Evolutionary conservation across 768 basidiomycete species (phyloP), one percentile per base, ranked within the genome.

Genomic region (Trametes coccinea): DNA sequence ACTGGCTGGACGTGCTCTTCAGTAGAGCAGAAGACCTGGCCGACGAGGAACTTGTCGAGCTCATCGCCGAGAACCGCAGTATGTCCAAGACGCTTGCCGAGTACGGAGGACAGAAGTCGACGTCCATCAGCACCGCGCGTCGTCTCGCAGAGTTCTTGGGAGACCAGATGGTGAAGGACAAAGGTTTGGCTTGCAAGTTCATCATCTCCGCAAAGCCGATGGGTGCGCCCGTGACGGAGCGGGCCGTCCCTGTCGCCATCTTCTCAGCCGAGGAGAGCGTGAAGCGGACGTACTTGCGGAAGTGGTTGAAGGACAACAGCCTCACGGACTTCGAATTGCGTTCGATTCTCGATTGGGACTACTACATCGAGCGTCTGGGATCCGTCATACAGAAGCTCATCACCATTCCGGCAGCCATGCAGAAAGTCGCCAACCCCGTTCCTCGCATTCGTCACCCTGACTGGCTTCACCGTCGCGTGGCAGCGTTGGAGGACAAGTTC

Each of bases 141-240:
- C 88, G 97, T 61, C 81, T 99, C 22, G 95, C 97, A 2, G 97
- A 99, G 72, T 98, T 99, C 77, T 77, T 99, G 58, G 97, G 97
- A 34, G 88, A 95, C 71, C 92, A 95, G 69, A 99, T 99, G 97
- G 95, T 98, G 69, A 98, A 98, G 75, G 97, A 98, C 78, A 99
- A 98, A 72, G 97, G 97, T 59, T 86, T 99, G 16, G 93, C 97
- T 8, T 98, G 97, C 82, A 95, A 94, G 72, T 99, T 99, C 76
- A 94, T 99, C 79, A 98, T 99, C 70, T 98, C 96, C 29, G 90
- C 90, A 2, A 92, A 90, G 69, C 97, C 97, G 2, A 78, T 82
- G 14, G 95, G 95, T 2, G 92, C 96, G 0, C 94, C 97, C 1
- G 95, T 99, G 66, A 98, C 97, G 4, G 97, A 98, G 63, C 87